Percentiles rank a stretch among this genome's conserved stretches.
Conservation (phyloP, 306 rosid species). For the Heteromeles arbutifolia region DNA sequence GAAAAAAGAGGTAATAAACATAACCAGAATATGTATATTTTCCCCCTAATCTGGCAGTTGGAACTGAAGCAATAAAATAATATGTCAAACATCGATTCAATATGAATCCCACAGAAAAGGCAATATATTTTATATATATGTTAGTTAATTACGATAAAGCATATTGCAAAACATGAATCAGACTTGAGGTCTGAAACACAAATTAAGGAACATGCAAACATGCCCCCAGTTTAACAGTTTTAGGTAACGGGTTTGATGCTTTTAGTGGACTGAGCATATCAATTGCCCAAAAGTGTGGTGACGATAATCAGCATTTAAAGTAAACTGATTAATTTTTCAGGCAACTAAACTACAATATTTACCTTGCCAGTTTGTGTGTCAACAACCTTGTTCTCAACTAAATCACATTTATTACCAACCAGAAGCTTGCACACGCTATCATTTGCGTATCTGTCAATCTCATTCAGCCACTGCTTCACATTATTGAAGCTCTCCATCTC, state of each 20-base stretch:
- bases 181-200: no score
- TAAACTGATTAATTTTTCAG: not conserved
- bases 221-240: not conserved
- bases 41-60: no score
- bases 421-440: conserved; percentile 92
- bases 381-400: conserved; percentile 77
- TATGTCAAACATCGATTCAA: no score
- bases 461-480: conserved; percentile 93
- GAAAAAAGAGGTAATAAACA: not conserved
- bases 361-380: conserved; percentile 89
- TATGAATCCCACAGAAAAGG: no score
- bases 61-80: no score
- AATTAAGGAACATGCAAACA: not conserved
- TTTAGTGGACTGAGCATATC: not conserved
- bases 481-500: conserved; percentile 96
- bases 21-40: no score
- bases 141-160: no score
- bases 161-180: no score
- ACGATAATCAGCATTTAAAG: not conserved
- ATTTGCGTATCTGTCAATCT: conserved; percentile 92
- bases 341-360: conserved; percentile 2
- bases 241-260: not conserved
- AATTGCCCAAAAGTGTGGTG: not conserved
- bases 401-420: conserved; percentile 89
- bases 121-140: no score